A percentile compares a stretch with the other conserved stretches of the same genome.
These are phyloP conservation scores for Gastrolobium villosum DNA, from an alignment of 306 rosid species.

Conservation along the genomic window DNA sequence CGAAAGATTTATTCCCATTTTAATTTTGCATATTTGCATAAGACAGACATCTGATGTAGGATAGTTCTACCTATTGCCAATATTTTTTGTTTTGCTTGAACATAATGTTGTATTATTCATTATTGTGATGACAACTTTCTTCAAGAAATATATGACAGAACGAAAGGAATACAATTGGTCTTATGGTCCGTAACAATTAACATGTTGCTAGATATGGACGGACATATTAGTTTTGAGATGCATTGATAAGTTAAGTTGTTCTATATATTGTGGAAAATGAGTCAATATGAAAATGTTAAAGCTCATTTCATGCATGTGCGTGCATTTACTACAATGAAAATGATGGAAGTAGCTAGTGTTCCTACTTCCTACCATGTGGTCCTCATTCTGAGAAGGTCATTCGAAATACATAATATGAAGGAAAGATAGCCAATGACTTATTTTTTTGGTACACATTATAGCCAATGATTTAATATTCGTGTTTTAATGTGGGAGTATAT, in stretches of 20 bases:
- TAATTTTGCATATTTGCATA: background rate
- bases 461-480: no score
- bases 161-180: background rate
- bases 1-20: no score
- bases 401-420: background rate
- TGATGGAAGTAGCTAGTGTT: background rate
- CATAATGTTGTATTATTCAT: background rate
- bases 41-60: background rate
- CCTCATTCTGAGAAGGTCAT: background rate
- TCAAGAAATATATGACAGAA: background rate
- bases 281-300: background rate
- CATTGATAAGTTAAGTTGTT: background rate
- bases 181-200: no score
- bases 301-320: background rate
- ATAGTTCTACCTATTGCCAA: background rate
- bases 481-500: no score
- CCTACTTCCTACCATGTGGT: background rate
- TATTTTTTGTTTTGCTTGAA: background rate
- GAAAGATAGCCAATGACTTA: no score
- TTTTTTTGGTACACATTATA: no score
- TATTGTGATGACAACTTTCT: background rate
- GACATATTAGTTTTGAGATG: background rate
- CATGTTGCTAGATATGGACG: background rate
- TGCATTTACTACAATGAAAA: background rate
- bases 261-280: background rate